Evolutionary conservation across 768 basidiomycete species (phyloP), one percentile per base, ranked within the genome.

Genomic region (Leccinum boreale): DNA sequence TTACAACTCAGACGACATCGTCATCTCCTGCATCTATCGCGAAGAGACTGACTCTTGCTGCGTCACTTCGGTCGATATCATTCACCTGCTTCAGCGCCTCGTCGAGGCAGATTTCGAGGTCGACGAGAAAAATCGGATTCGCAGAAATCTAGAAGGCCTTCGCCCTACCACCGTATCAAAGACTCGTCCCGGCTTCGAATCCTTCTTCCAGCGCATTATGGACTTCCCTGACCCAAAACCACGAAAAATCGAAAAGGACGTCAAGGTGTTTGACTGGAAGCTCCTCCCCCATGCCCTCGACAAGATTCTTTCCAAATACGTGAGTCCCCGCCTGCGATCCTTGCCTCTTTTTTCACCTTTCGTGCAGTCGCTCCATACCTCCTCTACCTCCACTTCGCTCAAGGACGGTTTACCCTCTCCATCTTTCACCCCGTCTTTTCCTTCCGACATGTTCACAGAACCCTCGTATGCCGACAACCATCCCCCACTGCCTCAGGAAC

Each of bases 161-260:
- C 81, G 87, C 52, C 96, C 96, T 1, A 88, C 85, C 55, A 97
- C 95, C 1, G 86, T 98, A 4, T 89, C 90, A 28, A 99, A 97
- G 77, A 83, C 84, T 69, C 89, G 91, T 63, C 76, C 81, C 0
- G 89, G 86, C 11, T 87, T 83, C 57, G 90, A 91, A 65, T 78
- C 82, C n/a, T 92, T 98, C 72, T 99, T 98, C 81, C 86, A 90
- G 75, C 81, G 86, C 63, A 94, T 99, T 76, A 98, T 99, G 96
- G 86, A 90, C 52, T 96, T 97, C 68, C 92, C 94, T 0, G 84
- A 85, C 47, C 96, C 96, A 8, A 94, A 92, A 70, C 96, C 96
- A 3, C 81, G 96, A 55, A 95, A 94, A 70, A 99, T 98, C 61
- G 96, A 98, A 69, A 98, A 98, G 79, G 94, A 98, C 67, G 81